Conservation (phyloP, 306 rosid species). For the Echinosophora koreensis region DNA sequence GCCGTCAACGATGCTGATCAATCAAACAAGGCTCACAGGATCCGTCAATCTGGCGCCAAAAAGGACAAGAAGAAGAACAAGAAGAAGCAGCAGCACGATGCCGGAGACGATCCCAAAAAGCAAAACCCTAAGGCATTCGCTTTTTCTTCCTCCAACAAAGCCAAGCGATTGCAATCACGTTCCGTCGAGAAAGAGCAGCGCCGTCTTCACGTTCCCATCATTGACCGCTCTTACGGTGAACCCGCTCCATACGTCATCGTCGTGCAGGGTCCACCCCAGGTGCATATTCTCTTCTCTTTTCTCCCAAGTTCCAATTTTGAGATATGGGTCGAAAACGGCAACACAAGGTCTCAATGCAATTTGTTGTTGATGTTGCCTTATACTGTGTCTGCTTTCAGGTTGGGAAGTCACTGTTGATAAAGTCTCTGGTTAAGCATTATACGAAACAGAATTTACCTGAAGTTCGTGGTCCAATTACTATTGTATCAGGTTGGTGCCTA, state of each 20-base stretch:
- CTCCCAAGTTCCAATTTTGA: not conserved
- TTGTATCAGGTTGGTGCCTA: conserved; percentile 76
- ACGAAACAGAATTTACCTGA: conserved; percentile 86
- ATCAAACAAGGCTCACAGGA: conserved; percentile 79
- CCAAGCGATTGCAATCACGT: conserved; percentile 86
- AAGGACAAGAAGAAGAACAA: conserved; percentile 64
- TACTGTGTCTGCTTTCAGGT: conserved; percentile 58
- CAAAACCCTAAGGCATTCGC: conserved; percentile 88
- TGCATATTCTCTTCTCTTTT: conserved; percentile 16
- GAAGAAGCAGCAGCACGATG: conserved; percentile 48
- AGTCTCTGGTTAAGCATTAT: conserved; percentile 83
- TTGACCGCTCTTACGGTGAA: conserved; percentile 86
- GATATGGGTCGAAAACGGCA: not conserved
- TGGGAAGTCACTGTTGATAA: conserved; percentile 90
- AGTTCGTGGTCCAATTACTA: conserved; percentile 90
- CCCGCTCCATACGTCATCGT: conserved; percentile 82
- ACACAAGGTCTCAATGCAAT: not conserved
- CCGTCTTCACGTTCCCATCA: conserved; percentile 78
- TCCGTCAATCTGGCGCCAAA: conserved; percentile 79
- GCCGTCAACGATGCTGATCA: conserved; percentile 70
- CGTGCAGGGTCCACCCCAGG: conserved; percentile 98
- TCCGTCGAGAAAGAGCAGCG: conserved; percentile 97
- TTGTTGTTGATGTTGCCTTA: not conserved
- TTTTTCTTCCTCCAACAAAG: conserved; percentile 75
- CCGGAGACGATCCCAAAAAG: conserved; percentile 51